phyloP scores from a whole-genome alignment of 2,329 filamentous ascomycete genomes.

The Aspergillus chevalieri region DNA sequence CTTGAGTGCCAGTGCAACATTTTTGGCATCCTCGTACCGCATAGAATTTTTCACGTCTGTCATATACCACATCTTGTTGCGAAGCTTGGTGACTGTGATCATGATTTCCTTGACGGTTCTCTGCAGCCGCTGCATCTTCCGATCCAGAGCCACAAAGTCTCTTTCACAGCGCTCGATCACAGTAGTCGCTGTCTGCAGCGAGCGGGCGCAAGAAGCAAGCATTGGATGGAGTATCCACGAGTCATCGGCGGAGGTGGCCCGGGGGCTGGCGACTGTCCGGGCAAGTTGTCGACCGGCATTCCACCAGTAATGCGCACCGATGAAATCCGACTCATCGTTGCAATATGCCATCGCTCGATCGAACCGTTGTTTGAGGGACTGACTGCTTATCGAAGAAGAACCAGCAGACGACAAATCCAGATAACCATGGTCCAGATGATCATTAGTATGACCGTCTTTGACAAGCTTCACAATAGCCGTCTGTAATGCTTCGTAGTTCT shows the following conservation, averaged over 20 bases:
- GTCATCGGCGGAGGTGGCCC: conserved; percentile 50
- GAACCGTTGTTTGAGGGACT: conserved; percentile 32
- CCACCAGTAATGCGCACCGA: conserved; percentile 79
- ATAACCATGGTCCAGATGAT: conserved; percentile 35
- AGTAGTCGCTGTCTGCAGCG: conserved; percentile 24
- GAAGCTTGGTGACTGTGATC: conserved; percentile 64
- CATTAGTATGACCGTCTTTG: conserved; percentile 73
- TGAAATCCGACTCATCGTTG: conserved; percentile 72
- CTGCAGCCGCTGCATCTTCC: conserved; percentile 73
- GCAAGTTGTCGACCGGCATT: conserved; percentile 70
- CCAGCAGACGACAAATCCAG: not conserved
- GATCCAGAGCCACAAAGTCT: conserved; percentile 70
- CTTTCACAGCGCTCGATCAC: conserved; percentile 33
- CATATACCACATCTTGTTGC: conserved; percentile 99
- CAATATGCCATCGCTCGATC: conserved; percentile 71
- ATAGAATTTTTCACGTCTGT: conserved; percentile 88
- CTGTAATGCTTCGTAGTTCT: conserved; percentile 74
- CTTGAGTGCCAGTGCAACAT: conserved; percentile 80
- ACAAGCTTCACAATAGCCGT: conserved; percentile 75
- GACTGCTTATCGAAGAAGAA: not conserved
- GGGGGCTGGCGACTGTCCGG: conserved; percentile 52
- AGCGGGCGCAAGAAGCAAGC: conserved; percentile 52
- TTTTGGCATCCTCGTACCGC: conserved; percentile 77
- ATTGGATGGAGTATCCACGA: conserved; percentile 65
- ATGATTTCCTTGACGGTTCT: conserved; percentile 68